phyloP scores from a whole-genome alignment of 169 alveolate species.

The Cytauxzoon felis region DNA sequence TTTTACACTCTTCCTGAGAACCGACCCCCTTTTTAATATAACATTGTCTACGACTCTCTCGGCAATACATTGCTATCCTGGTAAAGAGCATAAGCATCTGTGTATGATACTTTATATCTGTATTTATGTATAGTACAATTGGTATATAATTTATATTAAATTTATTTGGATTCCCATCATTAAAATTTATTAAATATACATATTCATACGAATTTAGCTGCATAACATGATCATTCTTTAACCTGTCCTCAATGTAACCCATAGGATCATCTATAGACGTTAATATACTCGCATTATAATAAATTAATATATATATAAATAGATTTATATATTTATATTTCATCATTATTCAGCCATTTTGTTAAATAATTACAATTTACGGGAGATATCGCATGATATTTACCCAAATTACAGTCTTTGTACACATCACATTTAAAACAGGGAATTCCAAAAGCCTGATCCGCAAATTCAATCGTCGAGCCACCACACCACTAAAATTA shows the following conservation, averaged over 20 bases:
- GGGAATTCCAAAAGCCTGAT: conserved; percentile 58
- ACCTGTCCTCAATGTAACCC: too few species aligned
- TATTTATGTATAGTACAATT: not conserved
- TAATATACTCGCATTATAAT: too few species aligned
- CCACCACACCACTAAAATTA: conserved; percentile 60
- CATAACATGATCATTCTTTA: too few species aligned
- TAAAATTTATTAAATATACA: too few species aligned
- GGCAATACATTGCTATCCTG: too few species aligned
- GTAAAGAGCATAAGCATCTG: not conserved
- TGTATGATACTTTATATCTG: not conserved
- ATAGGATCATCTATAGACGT: too few species aligned
- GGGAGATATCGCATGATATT: conserved; percentile 29
- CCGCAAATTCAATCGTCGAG: conserved; percentile 31
- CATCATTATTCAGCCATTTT: conserved; percentile 47
- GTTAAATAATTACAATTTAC: conserved; percentile 37
- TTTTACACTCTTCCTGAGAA: not conserved
- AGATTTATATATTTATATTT: too few species aligned
- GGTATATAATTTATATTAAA: not conserved
- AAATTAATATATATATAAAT: too few species aligned
- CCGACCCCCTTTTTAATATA: not conserved
- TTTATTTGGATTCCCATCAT: too few species aligned
- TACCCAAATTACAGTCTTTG: conserved; percentile 41
- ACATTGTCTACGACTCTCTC: too few species aligned
- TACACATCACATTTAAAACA: conserved; percentile 66
- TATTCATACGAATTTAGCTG: too few species aligned